phyloP scores from a whole-genome alignment of 164 flowering plant species.

The Berberis thunbergii region DNA sequence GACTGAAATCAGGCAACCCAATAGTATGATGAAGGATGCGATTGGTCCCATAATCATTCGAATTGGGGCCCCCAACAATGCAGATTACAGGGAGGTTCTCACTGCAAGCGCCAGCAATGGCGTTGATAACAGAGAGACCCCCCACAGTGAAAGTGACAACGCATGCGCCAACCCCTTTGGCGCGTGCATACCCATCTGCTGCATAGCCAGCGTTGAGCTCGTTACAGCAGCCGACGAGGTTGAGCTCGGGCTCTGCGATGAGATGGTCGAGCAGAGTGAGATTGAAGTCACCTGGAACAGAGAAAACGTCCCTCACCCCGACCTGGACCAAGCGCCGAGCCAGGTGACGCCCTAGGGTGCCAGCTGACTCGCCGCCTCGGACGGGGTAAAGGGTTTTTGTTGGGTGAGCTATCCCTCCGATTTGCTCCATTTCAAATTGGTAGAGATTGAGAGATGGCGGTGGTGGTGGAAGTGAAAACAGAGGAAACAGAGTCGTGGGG shows the following conservation, averaged over 20 bases:
- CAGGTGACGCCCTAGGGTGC: constrained; percentile 48
- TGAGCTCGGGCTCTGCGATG: constrained; percentile 52
- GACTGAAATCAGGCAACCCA: constrained; percentile 64
- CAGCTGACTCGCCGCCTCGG: constrained; percentile 4
- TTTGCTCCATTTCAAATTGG: neutral
- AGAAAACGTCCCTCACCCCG: constrained; percentile 53
- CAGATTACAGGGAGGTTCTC: constrained; percentile 70
- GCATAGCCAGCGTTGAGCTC: constrained; percentile 80
- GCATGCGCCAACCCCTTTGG: constrained; percentile 59
- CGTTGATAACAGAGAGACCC: constrained; percentile 56
- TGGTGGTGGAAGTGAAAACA: no score
- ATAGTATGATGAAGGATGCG: constrained; percentile 63
- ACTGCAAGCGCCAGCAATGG: constrained; percentile 69
- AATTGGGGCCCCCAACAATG: constrained; percentile 64
- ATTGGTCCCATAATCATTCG: constrained; percentile 55
- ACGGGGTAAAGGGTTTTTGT: neutral
- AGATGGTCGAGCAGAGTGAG: constrained; percentile 46
- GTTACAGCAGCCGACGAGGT: constrained; percentile 61
- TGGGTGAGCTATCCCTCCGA: neutral
- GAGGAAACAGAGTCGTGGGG: no score
- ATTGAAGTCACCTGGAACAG: constrained; percentile 65
- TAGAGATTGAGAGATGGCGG: no score
- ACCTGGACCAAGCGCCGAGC: constrained; percentile 55
- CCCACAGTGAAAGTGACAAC: constrained; percentile 67
- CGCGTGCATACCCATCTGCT: constrained; percentile 63